Base-by-base conservation (phyloP, 139 green algal genomes). In the Chlorella sorokiniana region DNA sequence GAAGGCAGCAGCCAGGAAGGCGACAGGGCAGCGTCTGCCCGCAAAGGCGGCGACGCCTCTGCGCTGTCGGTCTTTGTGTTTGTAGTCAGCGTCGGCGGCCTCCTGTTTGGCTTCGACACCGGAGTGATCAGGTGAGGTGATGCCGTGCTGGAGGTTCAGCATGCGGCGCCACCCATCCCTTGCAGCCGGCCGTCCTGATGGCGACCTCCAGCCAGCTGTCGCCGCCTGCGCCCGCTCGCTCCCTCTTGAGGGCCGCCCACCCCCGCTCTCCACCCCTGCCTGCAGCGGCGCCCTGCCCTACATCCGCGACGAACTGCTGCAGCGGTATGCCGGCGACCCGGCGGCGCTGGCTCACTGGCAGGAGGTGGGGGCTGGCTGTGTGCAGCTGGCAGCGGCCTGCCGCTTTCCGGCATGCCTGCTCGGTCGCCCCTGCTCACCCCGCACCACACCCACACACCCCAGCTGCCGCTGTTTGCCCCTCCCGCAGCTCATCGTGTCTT, bases 261-360 rank as follows among this genome's bases (percentile, higher is more conserved):
- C n/a, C n/a, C n/a, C n/a, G n/a, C n/a, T n/a, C n/a, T n/a, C n/a
- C n/a, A n/a, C n/a, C n/a, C n/a, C n/a, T n/a, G n/a, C n/a, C n/a
- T n/a, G n/a, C n/a, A n/a, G 87, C 27, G 92, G 92, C 16, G 90
- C 92, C 22, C 89, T 96, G 71, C 91, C 93, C 20, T 96, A 94
- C 77, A 87, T 96, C 31, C 69, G 86, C 9, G 91, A 95, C 52
- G 91, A 94, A 67, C 38, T 94, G 7, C 86, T 95, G n/a, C 20
- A 48, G 16, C 56, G 63, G 11, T 81, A 85, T 38, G 79, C 83
- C 14, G 51, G 67, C 29, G 38, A 78, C 54, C 37, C 79, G 6
- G 69, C 69, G 9, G 51, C 52, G 4, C 54, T 79, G 37, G 73
- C 73, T 9, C 51, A 64, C 54, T 79, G 73, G 73, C 73, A 79